Percentiles rank a stretch among this genome's conserved stretches.
phyloP scores from a whole-genome alignment of 768 basidiomycete genomes.

The Suillus subluteus region DNA sequence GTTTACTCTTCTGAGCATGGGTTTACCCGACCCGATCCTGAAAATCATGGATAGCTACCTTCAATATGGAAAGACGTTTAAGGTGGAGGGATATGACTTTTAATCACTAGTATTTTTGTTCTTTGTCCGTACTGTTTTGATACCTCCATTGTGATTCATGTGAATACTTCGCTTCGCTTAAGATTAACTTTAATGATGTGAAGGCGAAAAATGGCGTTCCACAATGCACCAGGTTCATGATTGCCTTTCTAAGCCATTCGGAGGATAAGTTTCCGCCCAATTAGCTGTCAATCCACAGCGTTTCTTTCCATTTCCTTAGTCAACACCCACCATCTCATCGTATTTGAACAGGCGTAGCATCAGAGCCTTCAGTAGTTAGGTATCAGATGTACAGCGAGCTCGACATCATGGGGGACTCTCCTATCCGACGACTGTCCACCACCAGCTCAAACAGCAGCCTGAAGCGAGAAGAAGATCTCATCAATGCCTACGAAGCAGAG shows the following conservation, averaged over 20 bases:
- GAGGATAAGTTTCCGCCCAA: constrained; percentile 6
- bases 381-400: constrained; percentile 8
- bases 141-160: constrained; percentile 3
- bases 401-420: constrained; percentile 41
- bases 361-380: not conserved
- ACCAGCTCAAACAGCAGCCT: constrained; percentile 52
- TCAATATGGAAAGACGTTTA: constrained; percentile 85
- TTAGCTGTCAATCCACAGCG: constrained; percentile 10
- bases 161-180: constrained; percentile 5
- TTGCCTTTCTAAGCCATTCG: constrained; percentile 15
- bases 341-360: not conserved
- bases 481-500: constrained; percentile 89
- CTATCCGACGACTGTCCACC: constrained; percentile 59
- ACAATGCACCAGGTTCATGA: not conserved
- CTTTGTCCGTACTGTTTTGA: not conserved
- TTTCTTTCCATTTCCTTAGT: not conserved
- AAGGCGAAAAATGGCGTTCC: constrained; percentile 1
- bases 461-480: constrained; percentile 70
- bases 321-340: constrained; percentile 6
- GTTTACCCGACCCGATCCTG: constrained; percentile 84
- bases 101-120: constrained; percentile 34
- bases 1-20: constrained; percentile 93
- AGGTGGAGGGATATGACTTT: constrained; percentile 86
- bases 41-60: constrained; percentile 94
- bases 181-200: constrained; percentile 1